Conservation (phyloP, 768 basidiomycete species). For the Agrocybe chaxingu region DNA sequence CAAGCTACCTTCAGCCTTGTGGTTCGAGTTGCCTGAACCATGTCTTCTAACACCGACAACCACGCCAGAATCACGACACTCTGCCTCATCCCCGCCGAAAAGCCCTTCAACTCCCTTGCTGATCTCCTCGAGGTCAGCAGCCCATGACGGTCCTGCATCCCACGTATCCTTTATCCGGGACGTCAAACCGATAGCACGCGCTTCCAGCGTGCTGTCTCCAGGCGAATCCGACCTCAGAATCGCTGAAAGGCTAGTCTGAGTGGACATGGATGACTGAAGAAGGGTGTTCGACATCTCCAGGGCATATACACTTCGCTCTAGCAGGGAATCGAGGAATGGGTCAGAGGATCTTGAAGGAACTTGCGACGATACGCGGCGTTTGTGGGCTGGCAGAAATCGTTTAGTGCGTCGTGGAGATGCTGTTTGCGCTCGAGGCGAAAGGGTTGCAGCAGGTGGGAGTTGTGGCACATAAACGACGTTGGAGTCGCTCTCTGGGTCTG, state of each 20-base stretch:
- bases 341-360: constrained; percentile 31
- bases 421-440: constrained; percentile 20
- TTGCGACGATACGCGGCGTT: constrained; percentile 24
- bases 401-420: constrained; percentile 32
- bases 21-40: constrained; percentile 2
- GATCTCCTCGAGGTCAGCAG: constrained; percentile 66
- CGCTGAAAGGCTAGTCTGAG: constrained; percentile 51
- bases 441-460: constrained; percentile 20
- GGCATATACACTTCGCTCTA: constrained; percentile 81
- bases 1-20: constrained; percentile 12
- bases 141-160: constrained; percentile 54
- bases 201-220: constrained; percentile 44
- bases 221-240: constrained; percentile 46
- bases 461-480: constrained; percentile 23
- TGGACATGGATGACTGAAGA: constrained; percentile 71
- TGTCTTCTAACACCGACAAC: constrained; percentile 2
- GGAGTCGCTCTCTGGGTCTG: constrained; percentile 38
- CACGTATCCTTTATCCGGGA: constrained; percentile 45
- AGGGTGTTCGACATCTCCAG: constrained; percentile 83
- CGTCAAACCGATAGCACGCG: constrained; percentile 49
- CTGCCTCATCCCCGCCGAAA: constrained; percentile 31
- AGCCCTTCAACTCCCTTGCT: constrained; percentile 59
- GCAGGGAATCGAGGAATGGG: constrained; percentile 69
- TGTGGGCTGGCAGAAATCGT: constrained; percentile 26
- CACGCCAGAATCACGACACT: no score